phyloP scores from a whole-genome alignment of 2,329 filamentous ascomycete genomes.

The Phyllosticta citribraziliensis region DNA sequence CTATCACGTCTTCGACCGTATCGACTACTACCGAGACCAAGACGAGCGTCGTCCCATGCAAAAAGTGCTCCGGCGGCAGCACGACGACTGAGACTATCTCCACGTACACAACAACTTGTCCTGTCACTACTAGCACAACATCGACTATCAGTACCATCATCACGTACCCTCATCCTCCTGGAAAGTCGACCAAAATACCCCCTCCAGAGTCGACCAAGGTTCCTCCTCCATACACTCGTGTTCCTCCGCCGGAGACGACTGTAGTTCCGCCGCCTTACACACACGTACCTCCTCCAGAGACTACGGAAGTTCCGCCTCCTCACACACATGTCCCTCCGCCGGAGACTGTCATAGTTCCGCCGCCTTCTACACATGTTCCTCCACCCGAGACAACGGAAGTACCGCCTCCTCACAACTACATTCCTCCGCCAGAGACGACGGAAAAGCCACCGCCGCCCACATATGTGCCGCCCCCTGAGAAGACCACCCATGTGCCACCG shows the following conservation, averaged over 20 bases:
- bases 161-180: not conserved
- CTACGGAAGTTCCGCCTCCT: not conserved
- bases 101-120: constrained; percentile 3
- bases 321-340: not conserved
- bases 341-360: not conserved
- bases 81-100: constrained; percentile 2
- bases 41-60: constrained; percentile 4
- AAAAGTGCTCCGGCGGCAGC: constrained; percentile 1
- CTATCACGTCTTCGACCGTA: constrained; percentile 13
- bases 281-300: not conserved
- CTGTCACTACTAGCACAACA: constrained; percentile 1
- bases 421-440: not conserved
- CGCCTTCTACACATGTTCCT: not conserved
- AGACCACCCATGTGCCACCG: not conserved
- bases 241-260: not conserved
- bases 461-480: not conserved
- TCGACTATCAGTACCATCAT: constrained; percentile 4
- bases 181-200: not conserved
- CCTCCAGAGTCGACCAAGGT: not conserved
- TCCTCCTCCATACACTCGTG: not conserved
- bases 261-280: not conserved
- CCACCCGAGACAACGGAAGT: not conserved
- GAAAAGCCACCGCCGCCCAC: not conserved
- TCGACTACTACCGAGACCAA: constrained; percentile 10
- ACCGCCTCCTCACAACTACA: not conserved